Conservation (phyloP, 1,139 yeast species). For the Kodamaea anthophila region DNA sequence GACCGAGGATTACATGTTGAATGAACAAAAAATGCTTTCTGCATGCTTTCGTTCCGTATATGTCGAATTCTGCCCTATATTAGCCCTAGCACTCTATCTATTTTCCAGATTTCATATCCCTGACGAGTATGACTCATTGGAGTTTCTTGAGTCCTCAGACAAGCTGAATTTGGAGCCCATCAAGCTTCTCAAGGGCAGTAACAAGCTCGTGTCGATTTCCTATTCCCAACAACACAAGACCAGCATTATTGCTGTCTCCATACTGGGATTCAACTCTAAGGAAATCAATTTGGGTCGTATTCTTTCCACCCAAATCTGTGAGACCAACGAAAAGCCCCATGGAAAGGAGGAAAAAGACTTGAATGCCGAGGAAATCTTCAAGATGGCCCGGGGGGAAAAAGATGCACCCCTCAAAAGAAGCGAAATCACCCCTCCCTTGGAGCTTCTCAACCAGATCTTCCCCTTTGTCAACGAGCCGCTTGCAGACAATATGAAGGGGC, state of each 20-base stretch:
- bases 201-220: slow-evolving; percentile 19
- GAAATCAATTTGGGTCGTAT: slow-evolving; percentile 18
- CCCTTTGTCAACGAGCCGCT: slow-evolving; percentile 21
- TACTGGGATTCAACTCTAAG: slow-evolving; percentile 18
- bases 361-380: slow-evolving; percentile 9
- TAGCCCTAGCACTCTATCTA: slow-evolving; percentile 25
- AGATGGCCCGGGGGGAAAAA: slow-evolving; percentile 8
- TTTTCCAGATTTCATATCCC: slow-evolving; percentile 27
- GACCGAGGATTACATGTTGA: neutral
- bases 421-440: slow-evolving; percentile 23
- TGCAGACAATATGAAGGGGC: slow-evolving; percentile 2
- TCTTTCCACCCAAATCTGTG: slow-evolving; percentile 14
- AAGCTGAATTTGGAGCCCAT: slow-evolving; percentile 15
- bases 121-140: slow-evolving; percentile 23
- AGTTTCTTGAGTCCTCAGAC: slow-evolving; percentile 13
- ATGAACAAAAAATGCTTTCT: neutral
- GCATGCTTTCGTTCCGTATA: slow-evolving; percentile 18
- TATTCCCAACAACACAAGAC: slow-evolving; percentile 27
- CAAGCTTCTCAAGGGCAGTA: slow-evolving; percentile 22
- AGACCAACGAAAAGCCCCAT: slow-evolving; percentile 7
- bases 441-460: slow-evolving; percentile 22
- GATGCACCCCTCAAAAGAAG: slow-evolving; percentile 13
- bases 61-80: slow-evolving; percentile 27
- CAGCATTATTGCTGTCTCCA: slow-evolving; percentile 17
- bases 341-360: slow-evolving; percentile 11